Base-by-base conservation (phyloP, 2,329 filamentous ascomycete species). In the Trichoderma endophyticum region DNA sequence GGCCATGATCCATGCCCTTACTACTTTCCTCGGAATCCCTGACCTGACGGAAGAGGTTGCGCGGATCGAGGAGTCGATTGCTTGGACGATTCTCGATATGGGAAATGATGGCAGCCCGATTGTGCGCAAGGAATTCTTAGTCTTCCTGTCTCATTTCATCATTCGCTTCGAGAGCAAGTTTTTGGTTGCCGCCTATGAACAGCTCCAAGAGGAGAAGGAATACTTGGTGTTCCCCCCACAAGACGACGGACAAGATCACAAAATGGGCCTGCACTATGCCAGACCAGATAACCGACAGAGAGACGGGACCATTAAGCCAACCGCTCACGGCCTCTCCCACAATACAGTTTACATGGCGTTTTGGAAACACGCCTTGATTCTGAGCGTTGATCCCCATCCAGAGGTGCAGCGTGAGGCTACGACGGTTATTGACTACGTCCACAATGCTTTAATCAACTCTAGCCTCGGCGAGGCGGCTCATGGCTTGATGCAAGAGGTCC, bases 121-220 rank as follows among this genome's bases (percentile, higher is more conserved):
- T 84, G 96, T 99, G 32, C 91, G 96, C 61, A 97, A 95, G 79
- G 96, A 99, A 81, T 86, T 98, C 48, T 85, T 98, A 3, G 93
- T 98, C 14, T 98, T 98, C 84, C 90, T 98, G 76, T 98, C 96
- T 0, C 92, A 93, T 32, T 98, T 98, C 78, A 91, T 97, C 62
- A 89, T 92, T 73, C 92, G 95, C 54, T 98, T 98, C 79, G 92
- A 97, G 82, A 94, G 90, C 80, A 97, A 97, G 76, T 97, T 99
- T 77, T 81, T 97, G 56, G 95, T 98, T 34, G 92, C 93, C 1
- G 95, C 95, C 6, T 98, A 92, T 80, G 96, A 99, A 79, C 94
- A 98, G 74, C 85, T 98, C 54, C 84, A 91, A 28, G 94, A 97
- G 78, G 95, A 98, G 80, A 91, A 90, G 77, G 90, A 93, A 71